These are phyloP conservation scores for Ceratocystiopsis sp. DNA, from an alignment of 2,329 filamentous ascomycete species.

Conservation along the genomic window DNA sequence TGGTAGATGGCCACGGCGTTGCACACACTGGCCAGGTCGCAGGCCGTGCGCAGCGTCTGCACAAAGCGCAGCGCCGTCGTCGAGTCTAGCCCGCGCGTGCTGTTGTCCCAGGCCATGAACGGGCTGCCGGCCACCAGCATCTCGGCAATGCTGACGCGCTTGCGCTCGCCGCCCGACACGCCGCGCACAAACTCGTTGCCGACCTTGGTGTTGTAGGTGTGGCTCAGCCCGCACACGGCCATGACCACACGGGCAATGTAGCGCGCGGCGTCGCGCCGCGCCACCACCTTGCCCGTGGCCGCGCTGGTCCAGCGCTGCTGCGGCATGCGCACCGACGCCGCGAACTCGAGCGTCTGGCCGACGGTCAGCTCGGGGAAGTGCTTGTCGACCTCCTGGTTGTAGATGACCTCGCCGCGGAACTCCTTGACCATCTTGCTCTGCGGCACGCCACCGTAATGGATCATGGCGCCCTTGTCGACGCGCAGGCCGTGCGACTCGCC, in stretches of 20 bases:
- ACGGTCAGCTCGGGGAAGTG: slow-evolving; percentile 57
- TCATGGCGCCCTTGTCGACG: slow-evolving; percentile 28
- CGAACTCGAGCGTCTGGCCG: slow-evolving; percentile 49
- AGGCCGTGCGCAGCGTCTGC: slow-evolving; percentile 41
- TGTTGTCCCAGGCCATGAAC: slow-evolving; percentile 52
- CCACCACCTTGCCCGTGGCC: slow-evolving; percentile 29
- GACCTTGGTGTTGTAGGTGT: slow-evolving; percentile 56
- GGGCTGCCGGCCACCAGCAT: slow-evolving; percentile 39
- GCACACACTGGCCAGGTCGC: slow-evolving; percentile 30
- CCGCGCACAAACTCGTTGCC: slow-evolving; percentile 61
- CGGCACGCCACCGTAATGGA: slow-evolving; percentile 48
- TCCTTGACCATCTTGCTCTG: slow-evolving; percentile 36
- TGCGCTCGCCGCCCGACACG: slow-evolving; percentile 57
- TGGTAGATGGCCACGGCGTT: no score
- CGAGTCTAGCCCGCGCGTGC: slow-evolving; percentile 54
- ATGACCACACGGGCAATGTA: slow-evolving; percentile 55
- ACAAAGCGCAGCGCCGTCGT: slow-evolving; percentile 56
- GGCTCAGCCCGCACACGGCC: slow-evolving; percentile 55
- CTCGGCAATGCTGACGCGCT: slow-evolving; percentile 47
- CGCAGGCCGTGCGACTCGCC: slow-evolving; percentile 42
- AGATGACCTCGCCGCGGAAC: slow-evolving; percentile 50
- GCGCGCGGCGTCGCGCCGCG: slow-evolving; percentile 23
- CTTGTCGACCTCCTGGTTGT: slow-evolving; percentile 53
- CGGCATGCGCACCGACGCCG: slow-evolving; percentile 24
- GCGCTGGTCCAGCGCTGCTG: slow-evolving; percentile 37